phyloP scores from a whole-genome alignment of 345 rosid species.

The Trapa incisa region DNA sequence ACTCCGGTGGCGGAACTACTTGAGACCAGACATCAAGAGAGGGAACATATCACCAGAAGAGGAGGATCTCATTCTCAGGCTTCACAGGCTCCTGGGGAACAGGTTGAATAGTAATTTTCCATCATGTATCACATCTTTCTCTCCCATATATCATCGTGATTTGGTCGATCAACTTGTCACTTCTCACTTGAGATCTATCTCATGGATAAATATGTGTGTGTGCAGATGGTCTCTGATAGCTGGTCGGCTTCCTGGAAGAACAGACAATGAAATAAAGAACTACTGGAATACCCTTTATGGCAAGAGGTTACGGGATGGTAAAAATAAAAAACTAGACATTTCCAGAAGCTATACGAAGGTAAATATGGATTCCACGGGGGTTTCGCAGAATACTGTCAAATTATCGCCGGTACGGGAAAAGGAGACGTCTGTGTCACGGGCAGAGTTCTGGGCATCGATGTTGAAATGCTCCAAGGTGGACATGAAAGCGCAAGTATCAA shows the following conservation, averaged over 20 bases:
- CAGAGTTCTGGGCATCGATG: neutral
- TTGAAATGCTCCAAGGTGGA: neutral
- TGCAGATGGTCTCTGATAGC: slow-evolving; percentile 49
- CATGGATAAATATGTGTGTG: neutral
- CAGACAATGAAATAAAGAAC: slow-evolving; percentile 60
- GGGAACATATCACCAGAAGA: slow-evolving; percentile 25
- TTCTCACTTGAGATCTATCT: neutral
- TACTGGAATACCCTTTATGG: slow-evolving; percentile 42
- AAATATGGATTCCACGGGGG: neutral
- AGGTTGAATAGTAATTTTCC: slow-evolving; percentile 9
- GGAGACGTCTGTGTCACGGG: neutral
- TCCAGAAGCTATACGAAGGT: neutral
- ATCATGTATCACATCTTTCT: neutral
- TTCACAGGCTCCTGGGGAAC: slow-evolving; percentile 25
- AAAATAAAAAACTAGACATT: neutral
- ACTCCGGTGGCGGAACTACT: slow-evolving; percentile 27
- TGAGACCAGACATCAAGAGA: slow-evolving; percentile 26
- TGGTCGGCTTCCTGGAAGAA: slow-evolving; percentile 47
- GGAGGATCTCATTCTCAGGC: slow-evolving; percentile 25
- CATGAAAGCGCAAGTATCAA: neutral
- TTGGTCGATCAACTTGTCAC: neutral
- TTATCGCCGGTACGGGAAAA: neutral
- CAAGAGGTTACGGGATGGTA: slow-evolving; percentile 6
- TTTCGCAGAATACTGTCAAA: neutral
- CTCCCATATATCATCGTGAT: neutral